Conservation (phyloP, 2,329 filamentous ascomycete genomes). For the Fusarium sp. region DNA sequence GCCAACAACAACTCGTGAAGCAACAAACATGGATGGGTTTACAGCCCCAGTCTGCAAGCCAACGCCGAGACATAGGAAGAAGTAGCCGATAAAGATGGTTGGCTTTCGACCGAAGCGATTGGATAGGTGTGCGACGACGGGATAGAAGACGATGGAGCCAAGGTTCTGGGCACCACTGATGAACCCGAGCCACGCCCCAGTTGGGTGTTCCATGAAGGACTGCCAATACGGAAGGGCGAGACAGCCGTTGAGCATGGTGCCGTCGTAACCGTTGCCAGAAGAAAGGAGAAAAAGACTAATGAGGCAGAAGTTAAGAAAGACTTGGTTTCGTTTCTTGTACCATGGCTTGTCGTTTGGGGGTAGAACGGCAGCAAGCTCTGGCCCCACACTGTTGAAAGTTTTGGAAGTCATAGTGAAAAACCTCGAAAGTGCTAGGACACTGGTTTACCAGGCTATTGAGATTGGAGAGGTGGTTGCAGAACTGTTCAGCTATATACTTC, state of each 20-base stretch:
- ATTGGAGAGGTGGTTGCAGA: background rate
- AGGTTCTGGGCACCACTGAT: conserved; percentile 6
- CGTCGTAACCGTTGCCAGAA: background rate
- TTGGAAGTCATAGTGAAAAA: background rate
- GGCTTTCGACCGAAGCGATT: conserved; percentile 4
- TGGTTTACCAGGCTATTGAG: background rate
- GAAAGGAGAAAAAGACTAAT: conserved; percentile 2
- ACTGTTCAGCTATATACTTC: background rate
- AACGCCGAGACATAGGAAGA: conserved; percentile 4
- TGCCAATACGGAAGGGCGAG: conserved; percentile 4
- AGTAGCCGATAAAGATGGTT: background rate
- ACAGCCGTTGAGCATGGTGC: background rate
- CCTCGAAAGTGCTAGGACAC: too few species aligned
- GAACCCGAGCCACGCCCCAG: conserved; percentile 8
- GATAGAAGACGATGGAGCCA: background rate
- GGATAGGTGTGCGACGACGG: background rate
- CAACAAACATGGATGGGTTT: conserved; percentile 14
- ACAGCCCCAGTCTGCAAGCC: conserved; percentile 14
- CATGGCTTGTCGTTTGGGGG: conserved; percentile 6
- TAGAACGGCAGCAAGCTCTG: conserved; percentile 2
- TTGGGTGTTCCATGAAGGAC: conserved; percentile 8
- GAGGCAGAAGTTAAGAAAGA: conserved; percentile 2
- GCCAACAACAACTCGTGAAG: conserved; percentile 16
- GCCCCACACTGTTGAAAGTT: background rate
- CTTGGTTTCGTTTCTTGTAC: conserved; percentile 7